These are phyloP conservation scores for Hypoxylon sp. DNA, from an alignment of 2,329 filamentous ascomycete genomes.

Conservation along the genomic window DNA sequence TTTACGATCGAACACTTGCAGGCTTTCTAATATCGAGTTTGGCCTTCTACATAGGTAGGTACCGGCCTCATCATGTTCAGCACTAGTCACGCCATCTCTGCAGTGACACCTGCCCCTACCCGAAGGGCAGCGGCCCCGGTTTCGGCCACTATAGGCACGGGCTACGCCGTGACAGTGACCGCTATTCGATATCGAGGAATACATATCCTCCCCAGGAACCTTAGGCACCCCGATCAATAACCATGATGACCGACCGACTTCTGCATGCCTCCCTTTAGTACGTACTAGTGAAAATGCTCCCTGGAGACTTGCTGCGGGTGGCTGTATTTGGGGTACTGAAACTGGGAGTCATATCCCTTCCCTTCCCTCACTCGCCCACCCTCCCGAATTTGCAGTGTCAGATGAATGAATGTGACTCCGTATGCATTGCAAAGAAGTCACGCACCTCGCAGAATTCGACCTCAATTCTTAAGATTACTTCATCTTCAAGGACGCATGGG, in stretches of 20 bases:
- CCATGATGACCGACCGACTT: neutral
- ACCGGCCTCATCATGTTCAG: slow-evolving; percentile 11
- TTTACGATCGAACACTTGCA: neutral
- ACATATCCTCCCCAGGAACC: neutral
- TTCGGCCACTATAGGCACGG: slow-evolving; percentile 7
- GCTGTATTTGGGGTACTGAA: neutral
- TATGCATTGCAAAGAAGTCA: slow-evolving; percentile 28
- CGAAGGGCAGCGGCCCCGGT: slow-evolving; percentile 25
- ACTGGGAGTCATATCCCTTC: neutral
- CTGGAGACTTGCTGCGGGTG: neutral
- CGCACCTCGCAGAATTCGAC: slow-evolving; percentile 28
- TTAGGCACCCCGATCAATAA: neutral
- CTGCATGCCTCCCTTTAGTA: slow-evolving; percentile 1
- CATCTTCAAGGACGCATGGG: neutral
- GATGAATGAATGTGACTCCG: slow-evolving; percentile 32
- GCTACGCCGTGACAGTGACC: neutral
- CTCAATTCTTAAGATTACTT: neutral
- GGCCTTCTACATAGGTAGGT: slow-evolving; percentile 10
- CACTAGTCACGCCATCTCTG: slow-evolving; percentile 29
- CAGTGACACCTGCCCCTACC: slow-evolving; percentile 25
- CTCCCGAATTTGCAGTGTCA: slow-evolving; percentile 19
- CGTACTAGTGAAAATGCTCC: neutral
- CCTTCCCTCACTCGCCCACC: neutral
- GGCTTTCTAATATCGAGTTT: neutral
- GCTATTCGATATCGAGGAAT: slow-evolving; percentile 2